Evolutionary conservation across 305 asterid genomes (phyloP).

Genomic region (Coffea humblotiana): DNA sequence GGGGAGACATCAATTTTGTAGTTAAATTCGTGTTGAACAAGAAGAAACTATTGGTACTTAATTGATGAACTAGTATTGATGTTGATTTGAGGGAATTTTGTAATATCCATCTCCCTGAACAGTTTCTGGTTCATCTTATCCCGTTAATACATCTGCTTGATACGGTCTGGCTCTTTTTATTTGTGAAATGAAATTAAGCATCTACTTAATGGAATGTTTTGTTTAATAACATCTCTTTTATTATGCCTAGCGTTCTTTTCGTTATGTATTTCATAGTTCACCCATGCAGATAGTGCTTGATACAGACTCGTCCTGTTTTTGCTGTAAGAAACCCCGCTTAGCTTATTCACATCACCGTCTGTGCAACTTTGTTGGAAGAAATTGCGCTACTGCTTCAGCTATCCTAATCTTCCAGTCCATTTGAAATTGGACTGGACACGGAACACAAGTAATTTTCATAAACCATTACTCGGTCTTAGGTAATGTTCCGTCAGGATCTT

Average conservation of each 20-base stretch:
- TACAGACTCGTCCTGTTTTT: background rate
- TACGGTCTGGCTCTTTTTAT: background rate
- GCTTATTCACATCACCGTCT: background rate
- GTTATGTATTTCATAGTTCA: background rate
- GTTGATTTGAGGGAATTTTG: background rate
- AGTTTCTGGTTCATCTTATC: background rate
- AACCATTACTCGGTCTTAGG: background rate
- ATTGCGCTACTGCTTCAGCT: background rate
- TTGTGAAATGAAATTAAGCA: background rate
- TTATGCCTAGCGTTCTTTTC: too few relatives aligned
- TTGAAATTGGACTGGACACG: background rate
- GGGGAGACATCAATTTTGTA: too few relatives aligned
- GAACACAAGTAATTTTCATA: background rate
- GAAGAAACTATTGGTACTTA: background rate
- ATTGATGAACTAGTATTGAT: background rate
- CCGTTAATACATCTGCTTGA: background rate
- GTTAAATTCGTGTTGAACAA: background rate
- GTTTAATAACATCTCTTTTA: background rate
- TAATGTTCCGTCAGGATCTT: constrained; percentile 8
- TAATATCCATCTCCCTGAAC: background rate
- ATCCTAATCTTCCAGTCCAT: background rate
- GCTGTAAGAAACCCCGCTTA: background rate
- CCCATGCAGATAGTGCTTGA: background rate
- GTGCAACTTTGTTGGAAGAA: background rate
- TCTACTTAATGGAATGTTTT: background rate